Evolutionary conservation across 441 rosid genomes (phyloP).

Genomic region (Adansonia gregorii): DNA sequence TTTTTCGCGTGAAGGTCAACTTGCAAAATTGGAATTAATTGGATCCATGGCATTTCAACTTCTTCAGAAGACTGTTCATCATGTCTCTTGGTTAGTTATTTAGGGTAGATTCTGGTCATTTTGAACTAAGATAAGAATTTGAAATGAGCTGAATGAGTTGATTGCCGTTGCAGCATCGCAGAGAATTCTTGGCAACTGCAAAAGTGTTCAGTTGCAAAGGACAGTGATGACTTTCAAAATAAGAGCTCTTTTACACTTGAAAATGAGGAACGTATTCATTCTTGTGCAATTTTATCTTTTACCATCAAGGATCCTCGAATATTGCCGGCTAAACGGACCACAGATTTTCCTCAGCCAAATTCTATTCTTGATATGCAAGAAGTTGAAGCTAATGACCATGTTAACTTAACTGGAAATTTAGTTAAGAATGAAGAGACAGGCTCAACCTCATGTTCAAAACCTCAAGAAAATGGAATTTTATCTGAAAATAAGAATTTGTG

Average conservation of each 20-base stretch:
- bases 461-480: slow-evolving; percentile 36
- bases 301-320: slow-evolving; percentile 68
- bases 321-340: slow-evolving; percentile 35
- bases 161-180: slow-evolving; percentile 44
- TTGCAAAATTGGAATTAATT: slow-evolving; percentile 76
- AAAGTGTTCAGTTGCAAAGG: slow-evolving; percentile 41
- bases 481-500: slow-evolving; percentile 49
- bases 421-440: slow-evolving; percentile 32
- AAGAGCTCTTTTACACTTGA: slow-evolving; percentile 35
- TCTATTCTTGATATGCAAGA: slow-evolving; percentile 31
- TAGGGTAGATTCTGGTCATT: slow-evolving; percentile 10
- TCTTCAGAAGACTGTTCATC: slow-evolving; percentile 61
- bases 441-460: slow-evolving; percentile 27
- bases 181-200: slow-evolving; percentile 41
- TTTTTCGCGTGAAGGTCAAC: slow-evolving; percentile 75
- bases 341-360: slow-evolving; percentile 37
- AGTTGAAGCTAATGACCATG: slow-evolving; percentile 37
- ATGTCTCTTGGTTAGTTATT: slow-evolving; percentile 56
- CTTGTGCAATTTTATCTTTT: slow-evolving; percentile 50
- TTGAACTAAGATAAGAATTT: slow-evolving; percentile 16
- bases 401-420: slow-evolving; percentile 22
- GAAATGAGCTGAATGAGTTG: slow-evolving; percentile 29
- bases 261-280: slow-evolving; percentile 47
- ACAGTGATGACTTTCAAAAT: slow-evolving; percentile 31
- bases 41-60: slow-evolving; percentile 73